Percentiles rank a stretch among this genome's conserved stretches.
Evolutionary conservation across 73 alveolate species (phyloP).

Genomic region (Paramecium pentaurelia): DNA sequence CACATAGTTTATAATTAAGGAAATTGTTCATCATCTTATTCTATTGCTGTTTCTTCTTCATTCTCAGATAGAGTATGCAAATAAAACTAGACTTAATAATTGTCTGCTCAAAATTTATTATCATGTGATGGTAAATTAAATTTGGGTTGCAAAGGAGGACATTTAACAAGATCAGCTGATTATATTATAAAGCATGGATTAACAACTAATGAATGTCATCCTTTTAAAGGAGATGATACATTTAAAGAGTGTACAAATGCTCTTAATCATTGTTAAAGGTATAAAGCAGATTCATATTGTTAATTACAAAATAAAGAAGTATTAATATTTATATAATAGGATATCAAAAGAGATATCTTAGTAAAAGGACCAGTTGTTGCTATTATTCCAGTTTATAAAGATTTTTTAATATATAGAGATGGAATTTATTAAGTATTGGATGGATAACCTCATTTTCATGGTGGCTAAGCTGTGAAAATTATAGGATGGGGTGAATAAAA

Average conservation of each 20-base stretch:
- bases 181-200: conserved; percentile 42
- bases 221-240: conserved; percentile 21
- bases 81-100: conserved; percentile 44
- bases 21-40: conserved; percentile 29
- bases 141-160: conserved; percentile 79
- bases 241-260: conserved; percentile 1
- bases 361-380: conserved; percentile 86
- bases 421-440: conserved; percentile 59
- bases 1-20: background rate
- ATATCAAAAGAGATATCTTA: conserved; percentile 80
- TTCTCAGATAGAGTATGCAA: conserved; percentile 36
- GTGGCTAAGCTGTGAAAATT: background rate
- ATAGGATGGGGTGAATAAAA: background rate
- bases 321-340: conserved; percentile 61
- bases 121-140: conserved; percentile 67
- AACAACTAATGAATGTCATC: background rate
- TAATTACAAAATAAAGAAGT: background rate
- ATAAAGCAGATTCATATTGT: conserved; percentile 7
- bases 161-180: conserved; percentile 64
- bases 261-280: background rate
- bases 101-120: conserved; percentile 66
- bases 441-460: background rate
- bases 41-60: conserved; percentile 2
- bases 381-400: conserved; percentile 73
- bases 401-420: conserved; percentile 80